Conservation (phyloP, 2,329 filamentous ascomycete species). For the Aspergillus sp. region DNA sequence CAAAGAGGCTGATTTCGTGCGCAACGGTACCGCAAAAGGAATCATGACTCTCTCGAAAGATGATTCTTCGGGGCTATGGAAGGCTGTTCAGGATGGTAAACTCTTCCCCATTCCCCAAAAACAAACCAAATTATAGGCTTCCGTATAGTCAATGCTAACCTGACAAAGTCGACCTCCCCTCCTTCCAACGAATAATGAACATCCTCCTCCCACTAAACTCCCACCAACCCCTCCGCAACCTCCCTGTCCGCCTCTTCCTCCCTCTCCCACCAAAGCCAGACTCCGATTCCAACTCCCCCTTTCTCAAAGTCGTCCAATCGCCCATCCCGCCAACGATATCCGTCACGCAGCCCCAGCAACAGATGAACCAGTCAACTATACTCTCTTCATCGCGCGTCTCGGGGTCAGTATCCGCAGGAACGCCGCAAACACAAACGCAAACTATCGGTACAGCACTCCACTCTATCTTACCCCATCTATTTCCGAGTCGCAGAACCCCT, state of each 20-base stretch:
- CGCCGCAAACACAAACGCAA: conserved; percentile 51
- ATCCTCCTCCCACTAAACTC: conserved; percentile 67
- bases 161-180: conserved; percentile 64
- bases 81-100: conserved; percentile 70
- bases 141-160: not conserved
- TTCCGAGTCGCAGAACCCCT: conserved; percentile 81
- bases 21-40: conserved; percentile 83
- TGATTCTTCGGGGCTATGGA: conserved; percentile 80
- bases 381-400: conserved; percentile 18
- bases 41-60: conserved; percentile 87
- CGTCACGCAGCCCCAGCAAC: not conserved
- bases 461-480: conserved; percentile 72
- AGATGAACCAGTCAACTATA: conserved; percentile 15
- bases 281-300: conserved; percentile 43
- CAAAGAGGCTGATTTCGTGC: conserved; percentile 81
- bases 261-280: conserved; percentile 56
- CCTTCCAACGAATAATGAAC: conserved; percentile 72
- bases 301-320: conserved; percentile 71
- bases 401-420: not conserved
- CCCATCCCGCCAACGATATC: conserved; percentile 59
- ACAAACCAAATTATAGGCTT: not conserved
- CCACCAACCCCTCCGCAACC: conserved; percentile 70
- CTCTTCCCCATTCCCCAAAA: no score
- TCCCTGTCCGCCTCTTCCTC: conserved; percentile 88
- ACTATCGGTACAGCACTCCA: conserved; percentile 78